Evolutionary conservation across 2,329 filamentous ascomycete species (phyloP).

Genomic region (Periconia digitata): DNA sequence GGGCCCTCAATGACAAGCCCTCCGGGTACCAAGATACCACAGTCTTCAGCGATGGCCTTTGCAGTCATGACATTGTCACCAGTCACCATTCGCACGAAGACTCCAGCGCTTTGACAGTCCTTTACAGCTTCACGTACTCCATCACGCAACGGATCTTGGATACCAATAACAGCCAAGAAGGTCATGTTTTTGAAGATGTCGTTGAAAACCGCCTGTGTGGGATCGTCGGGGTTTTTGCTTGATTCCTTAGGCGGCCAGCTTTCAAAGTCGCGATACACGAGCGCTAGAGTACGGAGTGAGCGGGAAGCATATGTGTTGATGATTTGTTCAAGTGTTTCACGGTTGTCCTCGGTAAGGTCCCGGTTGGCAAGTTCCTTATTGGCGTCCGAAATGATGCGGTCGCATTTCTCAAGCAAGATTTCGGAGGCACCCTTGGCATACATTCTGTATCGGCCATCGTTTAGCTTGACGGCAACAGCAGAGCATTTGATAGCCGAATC

Average conservation of each 20-base stretch:
- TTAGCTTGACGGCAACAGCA: conserved; percentile 62
- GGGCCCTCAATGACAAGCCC: conserved; percentile 78
- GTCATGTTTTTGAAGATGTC: conserved; percentile 72
- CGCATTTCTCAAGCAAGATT: conserved; percentile 52
- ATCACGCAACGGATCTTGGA: conserved; percentile 76
- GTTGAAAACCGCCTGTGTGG: conserved; percentile 65
- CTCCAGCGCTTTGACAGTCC: conserved; percentile 73
- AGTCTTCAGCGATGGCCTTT: conserved; percentile 76
- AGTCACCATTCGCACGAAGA: conserved; percentile 82
- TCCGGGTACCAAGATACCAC: conserved; percentile 71
- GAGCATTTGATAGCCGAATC: conserved; percentile 71
- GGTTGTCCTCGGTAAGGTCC: conserved; percentile 59
- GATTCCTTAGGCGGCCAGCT: conserved; percentile 74
- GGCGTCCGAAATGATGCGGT: conserved; percentile 60
- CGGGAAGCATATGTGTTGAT: conserved; percentile 78
- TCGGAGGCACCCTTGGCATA: conserved; percentile 56
- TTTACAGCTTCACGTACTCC: conserved; percentile 74
- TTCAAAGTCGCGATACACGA: conserved; percentile 82
- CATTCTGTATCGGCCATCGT: conserved; percentile 59
- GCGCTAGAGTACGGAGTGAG: conserved; percentile 81
- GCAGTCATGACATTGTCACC: conserved; percentile 81
- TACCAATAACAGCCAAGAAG: conserved; percentile 74
- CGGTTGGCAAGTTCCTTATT: conserved; percentile 58
- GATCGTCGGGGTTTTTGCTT: conserved; percentile 61
- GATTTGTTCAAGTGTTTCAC: conserved; percentile 61